Conservation (phyloP, 83 land plant genomes). For the Isoetes engelmannii region DNA sequence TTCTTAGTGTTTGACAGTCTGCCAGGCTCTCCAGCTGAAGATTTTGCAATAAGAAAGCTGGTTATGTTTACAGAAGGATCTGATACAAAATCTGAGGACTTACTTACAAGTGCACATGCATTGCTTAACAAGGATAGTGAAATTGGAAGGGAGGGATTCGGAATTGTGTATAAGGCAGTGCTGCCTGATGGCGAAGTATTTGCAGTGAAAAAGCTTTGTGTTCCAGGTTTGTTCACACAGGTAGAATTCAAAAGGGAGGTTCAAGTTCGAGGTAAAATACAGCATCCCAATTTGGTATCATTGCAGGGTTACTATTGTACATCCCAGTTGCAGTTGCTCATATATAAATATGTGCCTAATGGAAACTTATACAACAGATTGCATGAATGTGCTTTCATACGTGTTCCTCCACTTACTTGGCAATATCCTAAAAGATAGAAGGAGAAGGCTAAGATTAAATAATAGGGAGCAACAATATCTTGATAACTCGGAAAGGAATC, state of each 20-base stretch:
- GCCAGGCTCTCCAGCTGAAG: constrained; percentile 5
- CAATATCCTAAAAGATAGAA: not conserved
- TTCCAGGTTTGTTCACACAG: not conserved
- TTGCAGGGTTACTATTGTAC: constrained; percentile 14
- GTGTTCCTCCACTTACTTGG: constrained; percentile 15
- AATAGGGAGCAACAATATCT: not conserved
- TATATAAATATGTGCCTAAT: constrained; percentile 1
- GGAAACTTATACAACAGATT: constrained; percentile 13
- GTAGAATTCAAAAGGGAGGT: constrained; percentile 7
- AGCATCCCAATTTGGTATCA: constrained; percentile 12
- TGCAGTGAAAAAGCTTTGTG: constrained; percentile 10
- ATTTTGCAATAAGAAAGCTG: constrained; percentile 7
- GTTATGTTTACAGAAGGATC: constrained; percentile 13
- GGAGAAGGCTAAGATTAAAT: not conserved
- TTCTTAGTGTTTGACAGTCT: not conserved
- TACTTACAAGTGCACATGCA: constrained; percentile 7
- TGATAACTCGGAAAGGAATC: not conserved
- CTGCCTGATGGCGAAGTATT: constrained; percentile 3
- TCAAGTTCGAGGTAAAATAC: not conserved
- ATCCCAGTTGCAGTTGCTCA: constrained; percentile 2
- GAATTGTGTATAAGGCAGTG: constrained; percentile 6
- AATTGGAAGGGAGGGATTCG: constrained; percentile 5
- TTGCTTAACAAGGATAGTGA: constrained; percentile 12
- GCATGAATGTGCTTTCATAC: not conserved
- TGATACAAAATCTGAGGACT: constrained; percentile 4